Percentiles rank a stretch among this genome's conserved stretches.
These are phyloP conservation scores for Leccinum disarticulatum DNA, from an alignment of 768 basidiomycete species.

Conservation along the genomic window DNA sequence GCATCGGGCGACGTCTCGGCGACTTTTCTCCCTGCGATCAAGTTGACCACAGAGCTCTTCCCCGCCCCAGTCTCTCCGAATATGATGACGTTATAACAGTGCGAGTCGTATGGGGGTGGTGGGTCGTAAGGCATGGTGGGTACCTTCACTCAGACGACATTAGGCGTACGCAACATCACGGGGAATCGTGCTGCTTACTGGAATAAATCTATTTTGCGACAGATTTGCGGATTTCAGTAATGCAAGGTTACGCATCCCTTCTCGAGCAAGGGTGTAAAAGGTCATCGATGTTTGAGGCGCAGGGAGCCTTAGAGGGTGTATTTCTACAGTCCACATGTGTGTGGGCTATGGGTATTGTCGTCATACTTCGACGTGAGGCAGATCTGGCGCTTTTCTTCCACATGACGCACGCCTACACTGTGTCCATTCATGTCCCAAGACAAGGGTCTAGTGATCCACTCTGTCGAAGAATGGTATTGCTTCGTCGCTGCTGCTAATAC, in stretches of 20 bases:
- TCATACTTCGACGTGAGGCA: slow-evolving; percentile 12
- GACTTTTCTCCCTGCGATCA: slow-evolving; percentile 30
- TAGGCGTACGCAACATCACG: background rate
- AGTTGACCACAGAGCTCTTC: slow-evolving; percentile 44
- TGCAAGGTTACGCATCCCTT: slow-evolving; percentile 5
- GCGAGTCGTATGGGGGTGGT: slow-evolving; percentile 20
- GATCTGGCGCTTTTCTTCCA: background rate
- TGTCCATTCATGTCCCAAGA: slow-evolving; percentile 11
- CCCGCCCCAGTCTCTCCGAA: slow-evolving; percentile 32
- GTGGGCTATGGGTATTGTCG: slow-evolving; percentile 18
- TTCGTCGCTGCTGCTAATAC: slow-evolving; percentile 6
- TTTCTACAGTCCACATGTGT: background rate
- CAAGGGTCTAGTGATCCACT: slow-evolving; percentile 8
- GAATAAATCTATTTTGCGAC: background rate
- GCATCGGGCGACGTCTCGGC: slow-evolving; percentile 35
- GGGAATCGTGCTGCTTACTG: slow-evolving; percentile 11
- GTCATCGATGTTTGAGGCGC: slow-evolving; percentile 1
- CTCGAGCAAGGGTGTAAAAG: slow-evolving; percentile 3
- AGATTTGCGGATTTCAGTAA: background rate
- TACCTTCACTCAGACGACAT: slow-evolving; percentile 9
- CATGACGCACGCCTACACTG: slow-evolving; percentile 3
- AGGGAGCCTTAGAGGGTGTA: background rate
- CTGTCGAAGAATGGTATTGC: slow-evolving; percentile 4
- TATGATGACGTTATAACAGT: slow-evolving; percentile 24
- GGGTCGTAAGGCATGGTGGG: background rate